These are phyloP conservation scores for Morella rubra DNA, from an alignment of 306 rosid genomes.

Conservation along the genomic window DNA sequence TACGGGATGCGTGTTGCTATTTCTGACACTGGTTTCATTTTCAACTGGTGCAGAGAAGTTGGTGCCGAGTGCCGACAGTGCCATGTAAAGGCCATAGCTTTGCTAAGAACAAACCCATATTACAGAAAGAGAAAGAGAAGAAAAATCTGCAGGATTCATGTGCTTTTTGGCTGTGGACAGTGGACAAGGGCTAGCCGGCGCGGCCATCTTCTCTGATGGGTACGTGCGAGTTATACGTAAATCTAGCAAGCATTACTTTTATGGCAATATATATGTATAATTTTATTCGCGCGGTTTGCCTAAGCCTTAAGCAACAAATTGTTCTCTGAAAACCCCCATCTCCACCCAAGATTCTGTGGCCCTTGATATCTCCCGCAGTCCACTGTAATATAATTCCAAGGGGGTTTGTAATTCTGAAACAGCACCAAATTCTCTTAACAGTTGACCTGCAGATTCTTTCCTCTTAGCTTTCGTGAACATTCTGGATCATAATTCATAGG, in stretches of 20 bases:
- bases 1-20: background rate
- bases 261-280: background rate
- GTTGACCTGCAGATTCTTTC: constrained; percentile 23
- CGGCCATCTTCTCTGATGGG: no score
- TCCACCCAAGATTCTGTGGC: constrained; percentile 35
- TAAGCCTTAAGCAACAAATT: constrained; percentile 34
- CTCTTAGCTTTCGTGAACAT: no score
- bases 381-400: constrained; percentile 20
- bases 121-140: background rate
- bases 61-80: background rate
- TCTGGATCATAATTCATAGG: background rate
- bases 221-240: background rate
- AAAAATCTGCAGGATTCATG: background rate
- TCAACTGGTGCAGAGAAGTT: constrained; percentile 23
- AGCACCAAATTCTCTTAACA: constrained; percentile 25
- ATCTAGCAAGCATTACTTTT: background rate
- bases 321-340: constrained; percentile 26
- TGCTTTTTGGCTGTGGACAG: background rate
- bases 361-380: background rate
- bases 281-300: constrained; percentile 14
- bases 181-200: no score
- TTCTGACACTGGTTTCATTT: background rate
- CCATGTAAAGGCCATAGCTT: background rate
- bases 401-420: constrained; percentile 13
- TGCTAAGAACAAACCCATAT: background rate